Conservation (phyloP, 2,329 filamentous ascomycete species). For the Phoma sp. region DNA sequence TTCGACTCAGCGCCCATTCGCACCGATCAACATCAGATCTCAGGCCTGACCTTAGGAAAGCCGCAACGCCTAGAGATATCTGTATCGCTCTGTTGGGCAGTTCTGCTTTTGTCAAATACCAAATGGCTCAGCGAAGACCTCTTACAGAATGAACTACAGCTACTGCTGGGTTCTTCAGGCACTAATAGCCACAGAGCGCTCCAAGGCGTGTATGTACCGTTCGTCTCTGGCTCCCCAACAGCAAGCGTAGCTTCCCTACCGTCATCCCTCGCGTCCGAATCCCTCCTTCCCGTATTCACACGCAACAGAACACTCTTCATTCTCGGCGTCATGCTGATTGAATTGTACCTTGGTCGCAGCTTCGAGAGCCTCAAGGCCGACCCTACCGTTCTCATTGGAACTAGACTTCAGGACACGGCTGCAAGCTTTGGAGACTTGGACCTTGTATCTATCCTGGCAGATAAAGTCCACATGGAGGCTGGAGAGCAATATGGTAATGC, state of each 20-base stretch:
- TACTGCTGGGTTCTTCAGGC: background rate
- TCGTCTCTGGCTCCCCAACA: background rate
- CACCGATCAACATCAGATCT: background rate
- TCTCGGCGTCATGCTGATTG: background rate
- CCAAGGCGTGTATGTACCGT: background rate
- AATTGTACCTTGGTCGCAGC: background rate
- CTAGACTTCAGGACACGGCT: background rate
- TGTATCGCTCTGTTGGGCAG: background rate
- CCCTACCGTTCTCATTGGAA: too few species aligned
- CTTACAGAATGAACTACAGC: background rate
- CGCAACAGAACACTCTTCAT: background rate
- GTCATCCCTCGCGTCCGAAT: too few species aligned
- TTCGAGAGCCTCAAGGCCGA: background rate
- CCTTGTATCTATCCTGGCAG: background rate
- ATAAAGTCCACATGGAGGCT: background rate
- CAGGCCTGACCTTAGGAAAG: background rate
- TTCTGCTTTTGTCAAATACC: background rate
- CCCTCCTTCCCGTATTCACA: too few species aligned
- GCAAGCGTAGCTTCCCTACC: background rate
- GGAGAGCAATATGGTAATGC: background rate
- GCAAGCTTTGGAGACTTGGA: background rate
- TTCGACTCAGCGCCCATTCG: background rate
- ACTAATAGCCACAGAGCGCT: background rate
- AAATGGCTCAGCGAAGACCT: conserved; percentile 1
- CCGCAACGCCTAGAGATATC: background rate